These are phyloP conservation scores for Exophiala xenobiotica DNA, from an alignment of 2,329 filamentous ascomycete genomes.

Conservation along the genomic window DNA sequence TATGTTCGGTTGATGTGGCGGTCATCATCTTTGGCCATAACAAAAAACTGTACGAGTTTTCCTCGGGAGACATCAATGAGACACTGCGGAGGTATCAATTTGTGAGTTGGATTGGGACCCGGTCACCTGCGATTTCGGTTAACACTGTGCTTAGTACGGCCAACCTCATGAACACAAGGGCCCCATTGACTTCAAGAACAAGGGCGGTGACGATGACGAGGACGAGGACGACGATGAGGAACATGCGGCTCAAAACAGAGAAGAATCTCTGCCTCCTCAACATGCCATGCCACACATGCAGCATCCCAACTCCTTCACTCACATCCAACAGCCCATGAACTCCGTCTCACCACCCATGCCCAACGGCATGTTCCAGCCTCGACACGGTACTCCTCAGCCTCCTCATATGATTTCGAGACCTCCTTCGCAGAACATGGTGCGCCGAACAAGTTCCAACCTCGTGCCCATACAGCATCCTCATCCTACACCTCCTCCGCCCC, in stretches of 20 bases:
- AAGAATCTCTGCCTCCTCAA: conserved; percentile 57
- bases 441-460: conserved; percentile 72
- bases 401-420: conserved; percentile 68
- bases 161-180: conserved; percentile 95
- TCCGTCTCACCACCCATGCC: conserved; percentile 86
- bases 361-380: conserved; percentile 70
- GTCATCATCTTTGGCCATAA: conserved; percentile 99
- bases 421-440: conserved; percentile 75
- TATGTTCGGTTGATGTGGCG: conserved; percentile 97
- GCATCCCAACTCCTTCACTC: conserved; percentile 67
- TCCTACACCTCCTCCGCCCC: conserved; percentile 59
- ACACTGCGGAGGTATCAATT: conserved; percentile 87
- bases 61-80: conserved; percentile 88
- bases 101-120: conserved; percentile 56
- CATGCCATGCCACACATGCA: conserved; percentile 64
- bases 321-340: conserved; percentile 77
- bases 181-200: conserved; percentile 84
- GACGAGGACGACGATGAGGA: conserved; percentile 65
- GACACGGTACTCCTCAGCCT: conserved; percentile 80
- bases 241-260: conserved; percentile 62
- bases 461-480: conserved; percentile 63
- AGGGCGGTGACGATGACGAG: conserved; percentile 75
- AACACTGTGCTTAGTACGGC: conserved; percentile 65
- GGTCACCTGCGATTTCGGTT: conserved; percentile 3
- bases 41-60: conserved; percentile 99